Base-by-base conservation (phyloP, 768 basidiomycete species). In the Macrolepiota albuminosa region DNA sequence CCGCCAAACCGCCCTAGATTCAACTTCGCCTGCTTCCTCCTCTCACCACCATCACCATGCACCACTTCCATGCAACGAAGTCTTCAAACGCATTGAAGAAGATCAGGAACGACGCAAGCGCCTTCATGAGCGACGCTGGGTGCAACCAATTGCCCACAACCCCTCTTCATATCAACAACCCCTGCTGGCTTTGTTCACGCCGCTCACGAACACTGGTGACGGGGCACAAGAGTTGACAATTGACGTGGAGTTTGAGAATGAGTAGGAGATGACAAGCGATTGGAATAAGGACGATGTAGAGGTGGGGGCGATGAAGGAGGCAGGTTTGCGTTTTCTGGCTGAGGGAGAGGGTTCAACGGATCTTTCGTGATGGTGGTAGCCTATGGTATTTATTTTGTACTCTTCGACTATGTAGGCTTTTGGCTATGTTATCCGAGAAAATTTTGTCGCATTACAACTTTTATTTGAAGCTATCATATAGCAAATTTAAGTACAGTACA, bases 21-120 rank as follows among this genome's bases (percentile, higher is more conserved):
- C 63, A 9, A 47, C 63, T 2, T 53, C 49, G 8, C 18, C 40
- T 2, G 18, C 40, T 45, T 50, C 72, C n/a, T 54, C 71, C n/a
- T 54, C 69, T 11, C 62, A 71, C 64, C 46, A 45, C 34, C 46
- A 45, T 60, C 67, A 58, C n/a, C 64, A 68, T 29, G 70, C 65
- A 58, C 64, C 73, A 0, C 79, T 89, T 52, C 79, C 85, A 2
- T 81, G 83, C 9, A 73, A 75, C n/a, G 92, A 95, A 54, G 82
- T 93, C 33, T 81, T 92, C 68, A 86, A 88, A 60, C 87, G 93
- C 13, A 93, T 96, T 63, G 93, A 96, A 70, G 93, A 95, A 66
- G 94, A 95, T 70, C 80, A 93, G 2, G 94, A 95, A 67, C 84
- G 95, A 62, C 94, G 95, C 68, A 96, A 96, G 74, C 86, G 94